Evolutionary conservation across 2,329 filamentous ascomycete species (phyloP), one percentile per base, ranked within the genome.

Genomic region (Xylaria sp.): DNA sequence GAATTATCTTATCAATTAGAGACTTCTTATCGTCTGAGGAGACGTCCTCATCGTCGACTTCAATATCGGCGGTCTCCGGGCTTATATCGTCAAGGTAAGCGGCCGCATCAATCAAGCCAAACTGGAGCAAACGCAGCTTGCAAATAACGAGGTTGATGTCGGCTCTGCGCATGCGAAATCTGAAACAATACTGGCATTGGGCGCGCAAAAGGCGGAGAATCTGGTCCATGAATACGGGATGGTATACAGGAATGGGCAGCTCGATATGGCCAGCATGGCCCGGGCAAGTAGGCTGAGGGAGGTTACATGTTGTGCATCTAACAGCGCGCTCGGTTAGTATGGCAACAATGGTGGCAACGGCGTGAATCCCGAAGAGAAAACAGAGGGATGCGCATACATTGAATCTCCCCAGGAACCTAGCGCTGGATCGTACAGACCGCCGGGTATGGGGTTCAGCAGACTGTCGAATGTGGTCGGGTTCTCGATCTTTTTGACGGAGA

Each of bases 221-320:
- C 73, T 97, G 92, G 72, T 97, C 92, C 80, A 99, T 89, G 71
- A 97, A 97, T 1, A 92, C 89, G n/a, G 93, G 91, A 74, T 99
- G 93, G 73, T 97, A 99, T 55, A 97, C 90, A 52, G 90, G 91
- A 10, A 92, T 88, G 11, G 94, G 92, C 10, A 99, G 86, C 69
- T 97, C 91, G 73, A 99, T 96, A 72, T 99, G 94, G 56, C 94
- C 95, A 61, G 89, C 84, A 78, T 99, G 95, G 59, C 95, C 95
- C 5, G 93, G 91, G 73, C 95, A 99, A 68, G 84, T 84, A 71
- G 86, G 83, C 63, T 87, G 87, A 70, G 87, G 89, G 66, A 96
- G 82, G 67, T 93, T 91, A 77, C 94, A 99, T 74, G 94, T 99
- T 68, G 91, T 83, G 78, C 94, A 99, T 71, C 91, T 96, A 56